Base-by-base conservation (phyloP, 1,284 basidiomycete species). In the Sutorius eximius region DNA sequence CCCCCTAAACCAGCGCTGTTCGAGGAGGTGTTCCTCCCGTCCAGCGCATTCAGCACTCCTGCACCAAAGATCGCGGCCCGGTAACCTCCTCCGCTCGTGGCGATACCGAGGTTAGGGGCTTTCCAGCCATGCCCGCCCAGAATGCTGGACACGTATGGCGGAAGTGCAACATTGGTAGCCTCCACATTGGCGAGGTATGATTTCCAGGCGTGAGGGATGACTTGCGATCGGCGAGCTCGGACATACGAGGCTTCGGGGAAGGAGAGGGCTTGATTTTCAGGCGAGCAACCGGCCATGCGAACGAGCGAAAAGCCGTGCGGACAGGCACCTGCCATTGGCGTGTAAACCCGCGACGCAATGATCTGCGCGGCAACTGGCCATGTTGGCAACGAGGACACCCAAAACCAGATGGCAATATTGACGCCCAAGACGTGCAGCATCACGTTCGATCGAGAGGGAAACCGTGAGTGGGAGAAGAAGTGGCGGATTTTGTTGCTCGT, bases 31-130 rank as follows among this genome's bases (percentile, higher is more conserved):
- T 84, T 82, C 16, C 81, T 64, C 8, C 64, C 77, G 56, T 84
- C 82, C 27, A 84, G 60, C 1, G 77, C 75, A 49, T 77, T 77
- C 41, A 83, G 58, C 4, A 79, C 70, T 0, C 77, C 82, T 0
- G 78, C 78, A 8, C 77, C 79, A 58, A 81, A 81, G 2, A 79
- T 71, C 0, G 78, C 75, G 0, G 82, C 79, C 4, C 80, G 70
- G 53, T 77, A 75, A 0, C 79, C 73, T 15, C 79, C 80, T 7
- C 79, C 79, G 50, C 78, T 81, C 20, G 65, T 66, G 0, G 77
- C 73, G 45, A 81, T 77, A 0, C 75, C 75, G 0, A 81, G 55
- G 5, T 64, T 75, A 0, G 78, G 78, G 0, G 63, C 59, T 11
- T 63, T 43, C 1, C 52, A 41, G 30, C 60, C 60, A 15, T 53